Percentiles rank a stretch among this genome's conserved stretches.
These are phyloP conservation scores for Penicillium subrubescens DNA, from an alignment of 495 filamentous ascomycete genomes.

Conservation along the genomic window DNA sequence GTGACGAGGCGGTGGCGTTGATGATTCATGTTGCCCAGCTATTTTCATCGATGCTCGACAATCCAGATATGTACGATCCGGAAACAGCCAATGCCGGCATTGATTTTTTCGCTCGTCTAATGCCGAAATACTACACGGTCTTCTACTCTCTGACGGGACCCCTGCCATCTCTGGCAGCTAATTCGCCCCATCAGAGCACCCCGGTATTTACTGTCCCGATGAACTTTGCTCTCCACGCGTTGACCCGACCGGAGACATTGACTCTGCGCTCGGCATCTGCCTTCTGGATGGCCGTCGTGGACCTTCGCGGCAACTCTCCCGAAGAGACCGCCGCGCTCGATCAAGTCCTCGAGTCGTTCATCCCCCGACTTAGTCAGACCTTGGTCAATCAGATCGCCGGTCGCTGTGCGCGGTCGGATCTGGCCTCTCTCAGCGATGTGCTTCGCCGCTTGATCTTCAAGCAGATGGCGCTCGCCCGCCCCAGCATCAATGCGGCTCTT, in stretches of 20 bases:
- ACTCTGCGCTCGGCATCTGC: constrained; percentile 77
- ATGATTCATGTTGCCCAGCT: constrained; percentile 67
- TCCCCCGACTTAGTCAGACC: constrained; percentile 59
- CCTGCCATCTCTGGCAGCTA: constrained; percentile 12
- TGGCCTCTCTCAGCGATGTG: constrained; percentile 74
- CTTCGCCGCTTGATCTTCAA: constrained; percentile 73
- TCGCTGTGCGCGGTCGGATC: constrained; percentile 72
- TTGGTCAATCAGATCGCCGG: constrained; percentile 74
- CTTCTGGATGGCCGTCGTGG: constrained; percentile 71
- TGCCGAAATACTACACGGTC: constrained; percentile 60
- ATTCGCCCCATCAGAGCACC: constrained; percentile 16
- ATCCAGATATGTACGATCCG: constrained; percentile 59
- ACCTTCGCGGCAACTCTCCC: constrained; percentile 41
- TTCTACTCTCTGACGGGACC: constrained; percentile 40
- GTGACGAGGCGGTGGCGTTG: constrained; percentile 54
- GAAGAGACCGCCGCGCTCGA: constrained; percentile 51
- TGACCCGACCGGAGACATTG: constrained; percentile 73
- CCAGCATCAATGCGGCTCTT: constrained; percentile 61
- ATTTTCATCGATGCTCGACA: constrained; percentile 63
- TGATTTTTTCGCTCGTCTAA: constrained; percentile 66
- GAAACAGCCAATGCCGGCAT: constrained; percentile 79
- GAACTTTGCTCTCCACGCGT: constrained; percentile 71
- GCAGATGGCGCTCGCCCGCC: constrained; percentile 65
- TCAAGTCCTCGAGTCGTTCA: constrained; percentile 56
- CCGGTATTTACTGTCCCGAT: constrained; percentile 68